Base-by-base conservation (phyloP, 805 yeast species). In the Sungouiella blattae region DNA sequence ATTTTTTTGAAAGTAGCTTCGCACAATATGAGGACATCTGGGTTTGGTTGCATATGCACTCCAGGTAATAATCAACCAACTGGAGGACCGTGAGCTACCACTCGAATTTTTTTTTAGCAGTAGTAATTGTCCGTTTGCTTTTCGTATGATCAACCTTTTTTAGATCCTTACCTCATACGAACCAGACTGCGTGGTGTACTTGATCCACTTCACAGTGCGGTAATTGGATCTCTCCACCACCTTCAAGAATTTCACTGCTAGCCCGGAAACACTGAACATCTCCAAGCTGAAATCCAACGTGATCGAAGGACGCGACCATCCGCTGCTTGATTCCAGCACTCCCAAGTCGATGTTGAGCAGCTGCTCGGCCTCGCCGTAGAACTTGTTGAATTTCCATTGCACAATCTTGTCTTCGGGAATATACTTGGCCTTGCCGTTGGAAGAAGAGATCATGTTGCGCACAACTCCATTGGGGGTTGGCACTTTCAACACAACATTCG, bases 161-260 rank as follows among this genome's bases (percentile, higher is more conserved):
- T 26, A 46, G 4, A 46, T 36, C 6, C 97, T 68, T 7, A 87
- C 71, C 43, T 89, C 96, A 49, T 86, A 88, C 5, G 83, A 75
- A 0, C 95, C 96, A 0, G 91, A 79, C 41, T 72, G 75, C 1
- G 91, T 72, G 11, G 75, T 55, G 55, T 91, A 91, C 48, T 85
- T 77, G 22, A 89, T 94, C 95, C 95, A 87, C 55, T 89, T 91
- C 15, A 85, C 78, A 0, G 95, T 79, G 18, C 73, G 65, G 60
- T 87, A 86, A 36, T 75, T 75, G 6, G 49, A 61, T 50, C 57
- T 71, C 62, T 63, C 89, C 71, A 41, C 64, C 4, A 91, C 81
- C 52, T 77, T 78, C 47, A 89, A 67, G 54, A 75, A 83, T 41
- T 83, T 73, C 25, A 89, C 91, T 12, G 75, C 73, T 30, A 87